phyloP scores from a whole-genome alignment of 352 stramenopile species.

The Phytophthora tubulina region DNA sequence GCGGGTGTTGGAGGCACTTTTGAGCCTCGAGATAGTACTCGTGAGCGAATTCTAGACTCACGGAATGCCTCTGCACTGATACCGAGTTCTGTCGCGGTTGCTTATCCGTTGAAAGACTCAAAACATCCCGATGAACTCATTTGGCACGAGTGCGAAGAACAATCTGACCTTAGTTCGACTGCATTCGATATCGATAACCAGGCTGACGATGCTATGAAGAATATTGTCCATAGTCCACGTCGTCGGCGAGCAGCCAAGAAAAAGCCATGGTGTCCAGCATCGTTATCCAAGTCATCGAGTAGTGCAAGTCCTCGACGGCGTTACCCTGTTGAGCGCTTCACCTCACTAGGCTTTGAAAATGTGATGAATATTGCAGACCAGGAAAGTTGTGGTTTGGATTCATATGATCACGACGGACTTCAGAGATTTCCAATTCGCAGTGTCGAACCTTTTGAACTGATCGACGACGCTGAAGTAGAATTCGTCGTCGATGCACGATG shows the following conservation, averaged over 20 bases:
- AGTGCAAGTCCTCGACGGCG: slow-evolving; percentile 19
- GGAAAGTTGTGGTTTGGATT: not conserved
- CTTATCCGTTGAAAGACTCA: slow-evolving; percentile 42
- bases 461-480: slow-evolving; percentile 20
- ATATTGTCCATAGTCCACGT: not conserved
- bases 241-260: slow-evolving; percentile 22
- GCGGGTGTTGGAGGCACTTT: slow-evolving; percentile 56
- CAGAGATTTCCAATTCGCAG: slow-evolving; percentile 45
- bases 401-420: slow-evolving; percentile 22
- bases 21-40: slow-evolving; percentile 52
- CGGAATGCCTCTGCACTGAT: slow-evolving; percentile 25
- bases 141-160: slow-evolving; percentile 28
- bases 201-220: not conserved
- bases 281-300: slow-evolving; percentile 24
- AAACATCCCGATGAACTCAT: slow-evolving; percentile 14
- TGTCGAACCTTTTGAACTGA: slow-evolving; percentile 23
- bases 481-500: slow-evolving; percentile 38
- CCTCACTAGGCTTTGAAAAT: not conserved
- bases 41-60: slow-evolving; percentile 38
- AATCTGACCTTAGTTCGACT: not conserved
- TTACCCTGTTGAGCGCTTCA: slow-evolving; percentile 27
- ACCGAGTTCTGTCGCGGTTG: slow-evolving; percentile 28
- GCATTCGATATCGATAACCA: slow-evolving; percentile 18
- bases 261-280: slow-evolving; percentile 58
- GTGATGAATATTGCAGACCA: slow-evolving; percentile 2